These are phyloP conservation scores for Schoenoplectus triqueter DNA, from an alignment of 202 grass and related monocot genomes.

Conservation along the genomic window DNA sequence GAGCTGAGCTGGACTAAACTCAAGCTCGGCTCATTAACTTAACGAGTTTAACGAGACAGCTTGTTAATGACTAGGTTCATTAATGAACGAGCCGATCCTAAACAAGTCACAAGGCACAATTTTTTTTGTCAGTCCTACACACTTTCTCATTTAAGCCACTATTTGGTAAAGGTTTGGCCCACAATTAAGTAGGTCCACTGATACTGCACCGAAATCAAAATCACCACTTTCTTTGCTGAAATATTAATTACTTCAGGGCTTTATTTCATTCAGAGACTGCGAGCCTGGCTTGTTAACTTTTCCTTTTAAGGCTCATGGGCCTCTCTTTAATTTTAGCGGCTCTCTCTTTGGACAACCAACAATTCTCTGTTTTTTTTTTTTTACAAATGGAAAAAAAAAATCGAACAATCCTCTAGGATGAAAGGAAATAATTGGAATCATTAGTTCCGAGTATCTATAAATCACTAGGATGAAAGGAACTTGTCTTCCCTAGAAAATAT, in stretches of 20 bases:
- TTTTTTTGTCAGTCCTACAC: too few relatives aligned
- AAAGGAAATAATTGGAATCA: neutral
- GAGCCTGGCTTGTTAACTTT: neutral
- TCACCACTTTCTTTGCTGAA: neutral
- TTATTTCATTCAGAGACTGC: neutral
- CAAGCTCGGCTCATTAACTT: too few relatives aligned
- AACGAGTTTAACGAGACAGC: too few relatives aligned
- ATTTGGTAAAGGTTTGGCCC: neutral
- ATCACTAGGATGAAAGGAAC: neutral
- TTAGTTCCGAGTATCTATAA: neutral
- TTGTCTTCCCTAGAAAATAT: neutral
- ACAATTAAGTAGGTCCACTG: neutral
- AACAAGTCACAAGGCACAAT: too few relatives aligned
- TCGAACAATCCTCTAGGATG: neutral
- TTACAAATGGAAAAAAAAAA: neutral
- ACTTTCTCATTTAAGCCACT: neutral
- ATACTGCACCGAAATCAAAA: slow-evolving; percentile 18
- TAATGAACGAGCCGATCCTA: too few relatives aligned
- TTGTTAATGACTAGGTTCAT: too few relatives aligned
- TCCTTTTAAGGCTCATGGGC: neutral
- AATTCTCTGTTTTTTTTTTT: neutral
- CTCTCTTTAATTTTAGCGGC: neutral
- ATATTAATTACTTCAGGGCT: neutral
- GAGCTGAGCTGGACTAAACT: too few relatives aligned
- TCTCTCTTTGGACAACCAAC: neutral